These are phyloP conservation scores for Plasmodium relictum DNA, from an alignment of 169 alveolate species.

Conservation along the genomic window DNA sequence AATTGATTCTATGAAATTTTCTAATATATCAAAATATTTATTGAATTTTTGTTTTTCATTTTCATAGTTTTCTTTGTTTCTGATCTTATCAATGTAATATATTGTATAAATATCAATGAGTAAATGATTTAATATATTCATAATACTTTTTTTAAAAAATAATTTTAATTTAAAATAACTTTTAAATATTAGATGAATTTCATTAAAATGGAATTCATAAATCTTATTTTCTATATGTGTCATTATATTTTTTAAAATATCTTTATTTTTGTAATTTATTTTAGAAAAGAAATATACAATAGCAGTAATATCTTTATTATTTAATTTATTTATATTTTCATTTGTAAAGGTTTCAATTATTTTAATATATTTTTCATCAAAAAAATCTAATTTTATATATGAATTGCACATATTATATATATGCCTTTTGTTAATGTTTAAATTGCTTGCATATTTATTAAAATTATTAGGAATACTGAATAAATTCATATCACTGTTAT, in stretches of 20 bases:
- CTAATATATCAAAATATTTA: background rate
- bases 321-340: background rate
- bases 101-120: background rate
- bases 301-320: slow-evolving; percentile 29
- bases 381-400: slow-evolving; percentile 12
- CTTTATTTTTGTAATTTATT: slow-evolving; percentile 2
- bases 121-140: background rate
- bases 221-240: background rate
- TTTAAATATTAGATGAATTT: background rate
- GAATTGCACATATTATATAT: slow-evolving; percentile 26
- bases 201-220: background rate
- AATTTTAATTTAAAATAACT: background rate
- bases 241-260: background rate
- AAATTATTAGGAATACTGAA: background rate
- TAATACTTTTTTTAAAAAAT: background rate
- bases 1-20: background rate
- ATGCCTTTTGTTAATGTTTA: slow-evolving; percentile 21
- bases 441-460: too few relatives aligned
- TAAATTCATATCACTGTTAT: background rate
- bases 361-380: background rate
- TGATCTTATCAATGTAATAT: background rate
- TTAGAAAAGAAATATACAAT: slow-evolving; percentile 3
- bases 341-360: background rate
- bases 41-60: background rate
- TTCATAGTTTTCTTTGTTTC: background rate